Conservation (phyloP, 306 rosid species). For the barrel medic (Medicago truncatula) region DNA sequence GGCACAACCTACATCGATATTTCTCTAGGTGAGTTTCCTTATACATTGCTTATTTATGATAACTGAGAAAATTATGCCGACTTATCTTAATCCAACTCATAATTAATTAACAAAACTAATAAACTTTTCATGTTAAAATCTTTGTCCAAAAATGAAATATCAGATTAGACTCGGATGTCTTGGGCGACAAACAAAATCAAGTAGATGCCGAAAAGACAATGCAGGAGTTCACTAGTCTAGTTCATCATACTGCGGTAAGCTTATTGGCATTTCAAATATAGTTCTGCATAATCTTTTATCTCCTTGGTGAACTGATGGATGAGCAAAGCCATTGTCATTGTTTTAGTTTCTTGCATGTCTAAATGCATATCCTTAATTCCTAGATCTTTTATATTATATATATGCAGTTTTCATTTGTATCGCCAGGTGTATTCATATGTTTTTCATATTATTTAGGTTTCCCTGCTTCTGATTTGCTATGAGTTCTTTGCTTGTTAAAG, state of each 20-base stretch:
- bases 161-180: slow-evolving; percentile 73
- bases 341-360: slow-evolving; percentile 36
- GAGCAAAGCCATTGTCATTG: slow-evolving; percentile 32
- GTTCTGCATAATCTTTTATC: not conserved
- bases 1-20: slow-evolving; percentile 82
- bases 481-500: slow-evolving; percentile 13
- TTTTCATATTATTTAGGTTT: slow-evolving; percentile 17
- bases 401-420: slow-evolving; percentile 8
- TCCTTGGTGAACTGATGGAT: slow-evolving; percentile 33
- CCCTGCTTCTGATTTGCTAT: slow-evolving; percentile 20
- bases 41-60: slow-evolving; percentile 27
- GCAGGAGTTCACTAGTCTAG: slow-evolving; percentile 70
- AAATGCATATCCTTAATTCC: slow-evolving; percentile 33
- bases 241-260: slow-evolving; percentile 84
- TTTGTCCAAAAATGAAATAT: slow-evolving; percentile 24
- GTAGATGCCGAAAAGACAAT: slow-evolving; percentile 69
- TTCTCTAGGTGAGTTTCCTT: slow-evolving; percentile 64
- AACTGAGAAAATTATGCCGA: slow-evolving; percentile 20
- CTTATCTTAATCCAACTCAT: slow-evolving; percentile 35
- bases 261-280: slow-evolving; percentile 37
- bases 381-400: not conserved
- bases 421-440: slow-evolving; percentile 4
- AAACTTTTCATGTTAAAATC: not conserved
- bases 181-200: slow-evolving; percentile 49
- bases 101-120: slow-evolving; percentile 33